Percentiles rank a stretch among this genome's conserved stretches.
Evolutionary conservation across 306 rosid genomes (phyloP).

Genomic region (Lupinus albus): DNA sequence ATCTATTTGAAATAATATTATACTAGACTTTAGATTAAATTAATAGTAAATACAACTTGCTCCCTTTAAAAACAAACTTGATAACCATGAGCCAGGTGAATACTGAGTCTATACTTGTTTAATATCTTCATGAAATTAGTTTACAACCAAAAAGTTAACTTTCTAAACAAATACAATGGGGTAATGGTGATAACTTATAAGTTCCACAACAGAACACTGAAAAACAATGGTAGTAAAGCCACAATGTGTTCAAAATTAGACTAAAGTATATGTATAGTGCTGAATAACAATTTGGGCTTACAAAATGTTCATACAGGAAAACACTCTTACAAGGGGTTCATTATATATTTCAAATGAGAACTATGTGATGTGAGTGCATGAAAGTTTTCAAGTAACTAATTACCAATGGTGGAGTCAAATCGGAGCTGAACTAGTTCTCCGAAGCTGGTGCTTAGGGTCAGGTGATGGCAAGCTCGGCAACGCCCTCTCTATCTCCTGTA

Average conservation of each 20-base stretch:
- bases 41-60: too few species aligned
- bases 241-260: conserved; percentile 31
- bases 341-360: conserved; percentile 36
- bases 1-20: too few species aligned
- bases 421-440: conserved; percentile 56
- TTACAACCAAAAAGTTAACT: too few species aligned
- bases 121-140: too few species aligned
- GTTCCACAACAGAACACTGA: too few species aligned
- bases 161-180: too few species aligned
- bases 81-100: too few species aligned
- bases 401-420: conserved; percentile 41
- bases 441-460: conserved; percentile 55
- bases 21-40: too few species aligned
- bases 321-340: conserved; percentile 39
- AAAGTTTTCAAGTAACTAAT: conserved; percentile 14
- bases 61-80: too few species aligned
- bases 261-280: conserved; percentile 32
- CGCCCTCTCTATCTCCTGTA: conserved; percentile 52
- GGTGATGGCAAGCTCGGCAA: conserved; percentile 49
- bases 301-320: conserved; percentile 46
- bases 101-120: too few species aligned
- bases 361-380: conserved; percentile 6
- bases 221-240: background rate
- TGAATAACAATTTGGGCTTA: conserved; percentile 31
- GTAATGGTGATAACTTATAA: too few species aligned